Conservation (phyloP, 225 moss, liverwort and hornwort genomes). For the Pseudisothecium myosuroides region DNA sequence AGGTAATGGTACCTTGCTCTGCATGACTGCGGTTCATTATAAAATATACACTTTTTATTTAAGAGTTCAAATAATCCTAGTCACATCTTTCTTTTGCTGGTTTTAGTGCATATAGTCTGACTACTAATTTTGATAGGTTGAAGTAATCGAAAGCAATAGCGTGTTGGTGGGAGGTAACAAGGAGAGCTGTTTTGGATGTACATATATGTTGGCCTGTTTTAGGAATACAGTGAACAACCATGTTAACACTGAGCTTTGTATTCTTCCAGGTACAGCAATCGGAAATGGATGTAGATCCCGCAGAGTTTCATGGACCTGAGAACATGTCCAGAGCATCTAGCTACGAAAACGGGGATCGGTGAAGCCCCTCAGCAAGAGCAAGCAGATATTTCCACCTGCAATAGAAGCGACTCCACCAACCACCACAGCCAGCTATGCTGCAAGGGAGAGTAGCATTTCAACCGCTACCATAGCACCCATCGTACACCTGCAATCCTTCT, state of each 20-base stretch:
- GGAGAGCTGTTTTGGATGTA: background rate
- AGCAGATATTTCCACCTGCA: background rate
- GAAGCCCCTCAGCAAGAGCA: background rate
- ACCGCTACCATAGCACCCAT: background rate
- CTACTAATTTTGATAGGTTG: background rate
- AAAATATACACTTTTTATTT: background rate
- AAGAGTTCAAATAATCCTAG: background rate
- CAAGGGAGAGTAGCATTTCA: background rate
- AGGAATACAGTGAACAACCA: background rate
- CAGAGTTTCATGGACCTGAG: conserved; percentile 1
- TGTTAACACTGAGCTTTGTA: background rate
- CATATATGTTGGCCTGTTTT: background rate
- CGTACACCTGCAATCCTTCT: background rate
- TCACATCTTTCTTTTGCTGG: background rate
- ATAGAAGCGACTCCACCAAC: background rate
- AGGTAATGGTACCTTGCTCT: conserved; percentile 21
- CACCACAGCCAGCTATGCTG: background rate
- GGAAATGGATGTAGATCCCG: conserved; percentile 31
- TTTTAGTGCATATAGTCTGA: background rate
- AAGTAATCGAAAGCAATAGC: background rate
- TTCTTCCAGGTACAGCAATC: conserved; percentile 7
- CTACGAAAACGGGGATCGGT: conserved; percentile 9
- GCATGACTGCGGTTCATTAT: background rate
- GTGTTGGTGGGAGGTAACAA: background rate
- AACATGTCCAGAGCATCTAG: background rate